Evolutionary conservation across 805 yeast species (phyloP), one percentile per base, ranked within the genome.

Genomic region (Wickerhamiella parazyma): DNA sequence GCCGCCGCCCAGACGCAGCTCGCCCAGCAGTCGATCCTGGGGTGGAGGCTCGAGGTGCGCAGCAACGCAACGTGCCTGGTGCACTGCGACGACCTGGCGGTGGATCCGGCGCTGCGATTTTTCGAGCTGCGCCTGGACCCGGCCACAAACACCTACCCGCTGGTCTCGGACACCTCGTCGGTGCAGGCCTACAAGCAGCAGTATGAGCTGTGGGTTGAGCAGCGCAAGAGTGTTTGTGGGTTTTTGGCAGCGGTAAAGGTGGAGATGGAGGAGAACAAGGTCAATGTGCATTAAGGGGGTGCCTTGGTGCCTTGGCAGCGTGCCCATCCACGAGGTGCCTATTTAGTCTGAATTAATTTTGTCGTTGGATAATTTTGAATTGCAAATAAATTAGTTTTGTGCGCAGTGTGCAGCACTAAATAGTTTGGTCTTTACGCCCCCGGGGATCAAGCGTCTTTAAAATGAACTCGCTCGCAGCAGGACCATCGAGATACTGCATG

Each of bases 401-500:
- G n/a, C n/a, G n/a, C n/a, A n/a, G 33, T 21, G 8, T 6, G 8
- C 8, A 21, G 6, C 6, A 33, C 14, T 38, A 38, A 28, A 38
- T 26, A 28, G 41, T 38, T 28, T 16, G 17, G 38, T 34, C 36
- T 21, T 31, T 40, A 25, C 37, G 38, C 26, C 14, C 38, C 6
- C 22, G 33, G 11, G 37, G 47, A 29, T 49, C 52, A 81, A 62
- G 54, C n/a, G 59, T 53, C 37, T 54, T 52, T 55, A 66, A 52
- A 9, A 63, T 61, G 38, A 61, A 57, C 34, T 62, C 63, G 10
- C 62, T 56, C 8, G 69, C 71, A 1, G 70, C 66, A 1, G 68
- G 65, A 26, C 75, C 75, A 59, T 89, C 96, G 25, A 91, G 64
- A 2, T 72, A 50, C 1, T 62, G 59, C 45, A 89, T 61, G 44